phyloP scores from a whole-genome alignment of 768 basidiomycete species.

The Collybia nuda region DNA sequence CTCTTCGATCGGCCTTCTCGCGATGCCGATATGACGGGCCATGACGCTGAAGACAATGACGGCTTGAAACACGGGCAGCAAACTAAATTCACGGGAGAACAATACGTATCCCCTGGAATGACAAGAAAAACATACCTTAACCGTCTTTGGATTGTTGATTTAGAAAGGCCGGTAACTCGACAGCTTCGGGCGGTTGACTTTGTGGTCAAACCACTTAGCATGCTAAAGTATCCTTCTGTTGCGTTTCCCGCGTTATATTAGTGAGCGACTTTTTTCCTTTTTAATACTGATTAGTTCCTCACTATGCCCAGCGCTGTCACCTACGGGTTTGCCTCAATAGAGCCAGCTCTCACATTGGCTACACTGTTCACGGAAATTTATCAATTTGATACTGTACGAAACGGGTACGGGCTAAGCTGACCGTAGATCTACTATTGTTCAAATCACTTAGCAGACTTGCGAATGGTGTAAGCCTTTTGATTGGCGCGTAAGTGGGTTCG shows the following conservation, averaged over 20 bases:
- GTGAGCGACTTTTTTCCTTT: slow-evolving; percentile 16
- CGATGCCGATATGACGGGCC: slow-evolving; percentile 7
- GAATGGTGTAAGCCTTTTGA: slow-evolving; percentile 33
- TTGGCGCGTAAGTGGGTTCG: slow-evolving; percentile 28
- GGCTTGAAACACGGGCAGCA: slow-evolving; percentile 9
- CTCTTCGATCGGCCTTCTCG: slow-evolving; percentile 29
- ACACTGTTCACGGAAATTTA: slow-evolving; percentile 36
- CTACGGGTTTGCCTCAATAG: slow-evolving; percentile 39
- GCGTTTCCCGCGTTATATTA: slow-evolving; percentile 35
- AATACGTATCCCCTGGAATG: slow-evolving; percentile 26
- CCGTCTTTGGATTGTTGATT: slow-evolving; percentile 30
- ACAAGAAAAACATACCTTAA: slow-evolving; percentile 20
- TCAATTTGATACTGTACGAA: slow-evolving; percentile 35
- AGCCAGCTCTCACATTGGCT: slow-evolving; percentile 37
- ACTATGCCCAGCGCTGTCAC: slow-evolving; percentile 25
- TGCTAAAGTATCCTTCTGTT: slow-evolving; percentile 41
- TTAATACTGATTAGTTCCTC: no score
- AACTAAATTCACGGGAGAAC: slow-evolving; percentile 10
- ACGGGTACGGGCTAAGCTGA: slow-evolving; percentile 23
- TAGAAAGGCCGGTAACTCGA: slow-evolving; percentile 25
- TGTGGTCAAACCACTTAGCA: slow-evolving; percentile 31
- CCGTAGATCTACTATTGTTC: not conserved
- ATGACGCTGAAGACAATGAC: slow-evolving; percentile 8
- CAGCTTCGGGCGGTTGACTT: slow-evolving; percentile 25
- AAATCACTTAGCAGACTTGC: slow-evolving; percentile 22